Evolutionary conservation across 257 asterid genomes (phyloP), one percentile per base, ranked within the genome.

Genomic region (Nemophila menziesii): DNA sequence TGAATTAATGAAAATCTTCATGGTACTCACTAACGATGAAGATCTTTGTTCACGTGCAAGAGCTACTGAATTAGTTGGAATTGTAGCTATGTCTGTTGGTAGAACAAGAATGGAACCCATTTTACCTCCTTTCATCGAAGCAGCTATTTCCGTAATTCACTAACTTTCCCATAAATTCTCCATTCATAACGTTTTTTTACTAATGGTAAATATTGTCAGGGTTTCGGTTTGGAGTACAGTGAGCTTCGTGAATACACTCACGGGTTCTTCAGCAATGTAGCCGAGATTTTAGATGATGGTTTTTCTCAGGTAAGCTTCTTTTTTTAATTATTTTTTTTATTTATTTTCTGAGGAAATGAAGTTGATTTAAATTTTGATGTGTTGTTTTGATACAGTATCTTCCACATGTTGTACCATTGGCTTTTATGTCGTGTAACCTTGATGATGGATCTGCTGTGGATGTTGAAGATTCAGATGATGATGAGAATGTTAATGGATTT

Each of bases 221-320:
- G 99, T 46, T 90, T 90, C 33, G 72, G 74, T 36, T 64, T 90
- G 70, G 99, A 85, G 52, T 90, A 48, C 65, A 90, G 99, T 46
- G 99, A 90, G 67, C 96, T 90, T 59, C 81, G 99, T 68, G 99
- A 90, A 74, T 90, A 90, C 60, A 85, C 96, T 48, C 96, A 90
- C 46, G 99, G 99, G 50, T 85, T 90, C 77, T 85, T 90, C 71
- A 90, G 99, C 78, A 90, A 90, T 53, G 52, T 74, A 18, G 94
- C 84, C 12, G 99, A 90, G 72, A 71, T 85, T 57, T 63, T 90
- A 62, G 96, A 71, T 11, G 94, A 81, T 40, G 94, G 94, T 16
- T 90, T 90, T 74, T 15, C 83, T 43, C 86, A 76, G 97, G 97
- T 83, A 75, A 26, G 51, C 11, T 61, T 52, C 45, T 33, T 44